A percentile compares a stretch with the other conserved stretches of the same genome.
phyloP scores from a whole-genome alignment of 1,284 basidiomycete genomes.

The Apiotrichum porosum region DNA sequence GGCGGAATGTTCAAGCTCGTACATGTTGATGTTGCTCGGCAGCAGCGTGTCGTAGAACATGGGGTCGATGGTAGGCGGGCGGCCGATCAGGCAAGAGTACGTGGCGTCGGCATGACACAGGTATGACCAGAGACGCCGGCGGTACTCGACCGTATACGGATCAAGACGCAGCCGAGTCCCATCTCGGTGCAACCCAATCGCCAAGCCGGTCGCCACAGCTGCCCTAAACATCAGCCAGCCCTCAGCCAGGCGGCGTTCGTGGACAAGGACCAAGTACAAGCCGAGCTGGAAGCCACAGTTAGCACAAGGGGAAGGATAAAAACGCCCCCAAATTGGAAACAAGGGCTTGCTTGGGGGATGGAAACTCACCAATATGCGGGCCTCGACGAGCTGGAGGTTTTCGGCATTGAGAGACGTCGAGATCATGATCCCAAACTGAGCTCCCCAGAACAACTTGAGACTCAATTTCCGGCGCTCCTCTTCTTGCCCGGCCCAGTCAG shows the following conservation, averaged over 20 bases:
- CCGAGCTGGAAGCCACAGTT: conserved; percentile 61
- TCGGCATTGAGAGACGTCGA: conserved; percentile 80
- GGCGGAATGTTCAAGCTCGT: conserved; percentile 46
- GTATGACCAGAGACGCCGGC: conserved; percentile 87
- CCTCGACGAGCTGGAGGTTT: conserved; percentile 79
- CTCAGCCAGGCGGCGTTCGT: conserved; percentile 54
- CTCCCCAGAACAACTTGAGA: conserved; percentile 78
- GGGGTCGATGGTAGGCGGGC: conserved; percentile 61
- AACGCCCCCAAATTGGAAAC: neutral
- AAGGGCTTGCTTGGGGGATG: too few relatives aligned
- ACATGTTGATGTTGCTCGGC: conserved; percentile 75
- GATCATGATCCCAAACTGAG: conserved; percentile 6
- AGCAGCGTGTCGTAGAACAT: conserved; percentile 39
- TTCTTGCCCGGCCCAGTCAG: conserved; percentile 67
- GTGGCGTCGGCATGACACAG: conserved; percentile 81
- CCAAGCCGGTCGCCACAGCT: conserved; percentile 83
- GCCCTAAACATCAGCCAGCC: conserved; percentile 91
- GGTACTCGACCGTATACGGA: conserved; percentile 72
- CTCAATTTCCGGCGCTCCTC: conserved; percentile 66
- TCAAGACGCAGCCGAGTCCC: conserved; percentile 62
- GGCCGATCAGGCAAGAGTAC: conserved; percentile 81
- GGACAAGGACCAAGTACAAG: conserved; percentile 72
- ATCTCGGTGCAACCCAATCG: conserved; percentile 84
- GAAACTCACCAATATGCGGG: conserved; percentile 67
- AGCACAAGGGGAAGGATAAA: conserved; percentile 5